Evolutionary conservation across 2,329 filamentous ascomycete species (phyloP).

Genomic region (Sporothrix brasiliensis): DNA sequence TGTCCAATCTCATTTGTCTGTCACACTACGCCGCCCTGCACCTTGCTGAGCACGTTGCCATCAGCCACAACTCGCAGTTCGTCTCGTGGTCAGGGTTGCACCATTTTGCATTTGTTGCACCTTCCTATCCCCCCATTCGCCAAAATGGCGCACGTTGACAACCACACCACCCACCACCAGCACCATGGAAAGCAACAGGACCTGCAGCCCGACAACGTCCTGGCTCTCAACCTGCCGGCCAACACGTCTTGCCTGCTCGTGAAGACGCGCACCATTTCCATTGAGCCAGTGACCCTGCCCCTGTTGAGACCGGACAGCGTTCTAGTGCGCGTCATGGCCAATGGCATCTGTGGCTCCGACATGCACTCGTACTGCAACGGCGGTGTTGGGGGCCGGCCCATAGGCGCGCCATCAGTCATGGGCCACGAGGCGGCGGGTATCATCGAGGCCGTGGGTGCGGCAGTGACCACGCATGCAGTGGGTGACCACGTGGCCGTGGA

Average conservation of each 20-base stretch:
- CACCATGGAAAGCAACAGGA: not conserved
- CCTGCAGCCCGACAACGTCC: slow-evolving; percentile 2
- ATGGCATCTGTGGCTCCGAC: slow-evolving; percentile 85
- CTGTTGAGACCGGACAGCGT: slow-evolving; percentile 71
- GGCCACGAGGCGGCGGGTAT: slow-evolving; percentile 73
- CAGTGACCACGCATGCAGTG: slow-evolving; percentile 63
- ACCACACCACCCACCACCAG: not conserved
- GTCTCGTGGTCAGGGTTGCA: slow-evolving; percentile 6
- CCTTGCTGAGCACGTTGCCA: not conserved
- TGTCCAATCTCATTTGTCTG: not conserved
- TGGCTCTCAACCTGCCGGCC: slow-evolving; percentile 25
- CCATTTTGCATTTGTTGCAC: slow-evolving; percentile 1
- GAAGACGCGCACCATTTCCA: slow-evolving; percentile 64
- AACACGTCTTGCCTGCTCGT: slow-evolving; percentile 31
- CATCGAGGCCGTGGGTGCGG: slow-evolving; percentile 68
- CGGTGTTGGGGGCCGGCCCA: slow-evolving; percentile 81
- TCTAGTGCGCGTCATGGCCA: slow-evolving; percentile 78
- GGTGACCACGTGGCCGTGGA: slow-evolving; percentile 89
- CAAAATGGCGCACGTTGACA: slow-evolving; percentile 20
- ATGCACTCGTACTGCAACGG: slow-evolving; percentile 87
- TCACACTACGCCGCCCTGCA: not conserved
- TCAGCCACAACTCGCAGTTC: not conserved
- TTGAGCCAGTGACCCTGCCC: slow-evolving; percentile 74
- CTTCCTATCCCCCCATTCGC: not conserved
- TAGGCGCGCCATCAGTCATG: slow-evolving; percentile 80